These are phyloP conservation scores for Elaeagnus macrophylla DNA, from an alignment of 306 rosid species.

Conservation along the genomic window DNA sequence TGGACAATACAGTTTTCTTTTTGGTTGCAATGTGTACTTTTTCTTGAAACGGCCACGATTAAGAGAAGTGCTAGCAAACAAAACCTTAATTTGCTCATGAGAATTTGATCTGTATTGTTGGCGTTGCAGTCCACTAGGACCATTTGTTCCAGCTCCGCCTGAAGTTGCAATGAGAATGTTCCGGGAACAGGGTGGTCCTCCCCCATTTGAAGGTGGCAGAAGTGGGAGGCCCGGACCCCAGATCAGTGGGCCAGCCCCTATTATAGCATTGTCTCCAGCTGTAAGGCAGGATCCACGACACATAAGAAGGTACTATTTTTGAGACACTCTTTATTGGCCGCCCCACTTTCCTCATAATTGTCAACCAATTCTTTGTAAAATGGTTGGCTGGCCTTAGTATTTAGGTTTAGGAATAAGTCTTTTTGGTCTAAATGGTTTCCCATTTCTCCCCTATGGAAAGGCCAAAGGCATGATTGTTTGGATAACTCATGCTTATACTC, in stretches of 20 bases:
- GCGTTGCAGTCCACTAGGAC: slow-evolving; percentile 82
- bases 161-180: slow-evolving; percentile 99
- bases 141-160: slow-evolving; percentile 99
- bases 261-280: slow-evolving; percentile 63
- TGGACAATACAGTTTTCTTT: too few species aligned
- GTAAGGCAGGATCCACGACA: slow-evolving; percentile 85
- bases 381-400: too few species aligned
- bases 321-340: not conserved
- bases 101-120: slow-evolving; percentile 1
- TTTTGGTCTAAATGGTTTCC: too few species aligned
- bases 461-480: too few species aligned
- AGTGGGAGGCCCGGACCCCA: slow-evolving; percentile 66
- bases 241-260: slow-evolving; percentile 73
- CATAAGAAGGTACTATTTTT: slow-evolving; percentile 65
- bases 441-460: not conserved
- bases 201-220: slow-evolving; percentile 78
- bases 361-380: too few species aligned
- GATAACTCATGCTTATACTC: too few species aligned
- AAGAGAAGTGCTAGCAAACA: too few species aligned
- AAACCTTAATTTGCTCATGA: not conserved
- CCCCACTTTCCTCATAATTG: not conserved
- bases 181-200: slow-evolving; percentile 91
- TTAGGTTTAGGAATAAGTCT: too few species aligned
- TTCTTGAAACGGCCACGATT: not conserved
- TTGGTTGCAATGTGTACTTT: not conserved